phyloP scores from a whole-genome alignment of 768 basidiomycete genomes.

The Rhodotorula kratochvilovae region DNA sequence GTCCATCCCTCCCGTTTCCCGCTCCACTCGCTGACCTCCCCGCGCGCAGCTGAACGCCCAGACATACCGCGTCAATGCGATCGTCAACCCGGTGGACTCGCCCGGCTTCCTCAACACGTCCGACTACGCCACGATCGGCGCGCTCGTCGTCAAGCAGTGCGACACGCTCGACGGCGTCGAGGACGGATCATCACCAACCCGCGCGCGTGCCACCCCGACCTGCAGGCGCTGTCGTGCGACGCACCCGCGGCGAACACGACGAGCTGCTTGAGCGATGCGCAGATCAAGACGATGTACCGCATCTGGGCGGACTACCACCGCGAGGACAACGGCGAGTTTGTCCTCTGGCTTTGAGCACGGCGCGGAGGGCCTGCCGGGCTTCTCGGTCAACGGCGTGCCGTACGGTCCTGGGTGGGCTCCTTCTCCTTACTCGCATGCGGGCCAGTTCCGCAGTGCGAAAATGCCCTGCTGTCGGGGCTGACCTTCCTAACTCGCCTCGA shows the following conservation, averaged over 20 bases:
- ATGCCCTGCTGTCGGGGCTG: no score
- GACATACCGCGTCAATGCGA: slow-evolving; percentile 32
- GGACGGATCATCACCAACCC: slow-evolving; percentile 48
- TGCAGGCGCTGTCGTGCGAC: slow-evolving; percentile 9
- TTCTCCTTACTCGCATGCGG: neutral
- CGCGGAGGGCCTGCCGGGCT: slow-evolving; percentile 7
- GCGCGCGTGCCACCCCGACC: slow-evolving; percentile 45
- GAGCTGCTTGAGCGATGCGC: slow-evolving; percentile 10
- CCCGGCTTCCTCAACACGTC: slow-evolving; percentile 20
- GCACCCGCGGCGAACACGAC: slow-evolving; percentile 3
- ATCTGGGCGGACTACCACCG: slow-evolving; percentile 12
- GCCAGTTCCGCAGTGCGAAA: no score
- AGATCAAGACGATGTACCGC: slow-evolving; percentile 24
- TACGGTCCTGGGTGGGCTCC: slow-evolving; percentile 7
- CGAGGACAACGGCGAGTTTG: neutral
- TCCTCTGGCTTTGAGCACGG: slow-evolving; percentile 29
- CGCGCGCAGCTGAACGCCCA: slow-evolving; percentile 21
- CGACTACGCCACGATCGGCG: slow-evolving; percentile 22
- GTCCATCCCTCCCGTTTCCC: neutral
- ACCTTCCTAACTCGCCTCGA: neutral
- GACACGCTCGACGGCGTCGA: slow-evolving; percentile 41
- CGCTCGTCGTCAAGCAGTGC: slow-evolving; percentile 20
- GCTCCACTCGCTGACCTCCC: neutral
- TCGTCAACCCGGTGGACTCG: slow-evolving; percentile 28
- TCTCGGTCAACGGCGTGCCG: slow-evolving; percentile 27